Percentiles rank a stretch among this genome's conserved stretches.
Evolutionary conservation across 331 rosid species (phyloP).

Genomic region (Pyracantha coccinea): DNA sequence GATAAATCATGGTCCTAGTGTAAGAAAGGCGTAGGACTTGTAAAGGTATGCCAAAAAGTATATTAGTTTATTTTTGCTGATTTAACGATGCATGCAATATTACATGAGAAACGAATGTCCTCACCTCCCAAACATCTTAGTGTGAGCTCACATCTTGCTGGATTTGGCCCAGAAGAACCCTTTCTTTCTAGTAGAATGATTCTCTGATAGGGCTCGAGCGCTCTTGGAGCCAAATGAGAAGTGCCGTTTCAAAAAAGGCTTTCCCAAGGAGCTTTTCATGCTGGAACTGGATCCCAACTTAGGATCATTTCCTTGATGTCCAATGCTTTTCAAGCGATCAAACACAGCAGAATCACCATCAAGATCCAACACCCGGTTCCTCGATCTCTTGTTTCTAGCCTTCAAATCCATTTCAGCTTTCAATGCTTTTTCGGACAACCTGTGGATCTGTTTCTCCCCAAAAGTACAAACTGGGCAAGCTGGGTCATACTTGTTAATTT

Average conservation of each 20-base stretch:
- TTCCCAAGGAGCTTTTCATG: constrained; percentile 48
- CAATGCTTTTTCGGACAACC: constrained; percentile 61
- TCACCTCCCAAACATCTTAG: constrained; percentile 37
- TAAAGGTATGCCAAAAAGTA: constrained; percentile 1
- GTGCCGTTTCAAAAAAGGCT: constrained; percentile 73
- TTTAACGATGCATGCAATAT: constrained; percentile 12
- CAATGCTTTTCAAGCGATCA: constrained; percentile 39
- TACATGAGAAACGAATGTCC: constrained; percentile 10
- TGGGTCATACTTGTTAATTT: constrained; percentile 72
- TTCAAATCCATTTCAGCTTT: constrained; percentile 73
- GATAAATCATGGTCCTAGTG: neutral
- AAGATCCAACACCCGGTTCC: constrained; percentile 46
- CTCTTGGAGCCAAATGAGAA: constrained; percentile 85
- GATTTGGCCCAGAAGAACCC: constrained; percentile 95
- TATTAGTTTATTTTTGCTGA: constrained; percentile 1
- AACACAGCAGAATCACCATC: constrained; percentile 45
- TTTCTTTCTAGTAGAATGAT: constrained; percentile 52
- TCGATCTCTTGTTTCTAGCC: constrained; percentile 56
- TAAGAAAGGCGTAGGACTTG: neutral
- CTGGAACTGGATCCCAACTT: constrained; percentile 59
- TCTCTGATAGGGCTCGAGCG: constrained; percentile 36
- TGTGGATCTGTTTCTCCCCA: constrained; percentile 66
- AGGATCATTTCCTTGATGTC: constrained; percentile 38
- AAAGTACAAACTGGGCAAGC: constrained; percentile 78
- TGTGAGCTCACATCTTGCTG: constrained; percentile 42